Conservation (phyloP, 2,329 filamentous ascomycete species). For the Dactylellina leptospora region DNA sequence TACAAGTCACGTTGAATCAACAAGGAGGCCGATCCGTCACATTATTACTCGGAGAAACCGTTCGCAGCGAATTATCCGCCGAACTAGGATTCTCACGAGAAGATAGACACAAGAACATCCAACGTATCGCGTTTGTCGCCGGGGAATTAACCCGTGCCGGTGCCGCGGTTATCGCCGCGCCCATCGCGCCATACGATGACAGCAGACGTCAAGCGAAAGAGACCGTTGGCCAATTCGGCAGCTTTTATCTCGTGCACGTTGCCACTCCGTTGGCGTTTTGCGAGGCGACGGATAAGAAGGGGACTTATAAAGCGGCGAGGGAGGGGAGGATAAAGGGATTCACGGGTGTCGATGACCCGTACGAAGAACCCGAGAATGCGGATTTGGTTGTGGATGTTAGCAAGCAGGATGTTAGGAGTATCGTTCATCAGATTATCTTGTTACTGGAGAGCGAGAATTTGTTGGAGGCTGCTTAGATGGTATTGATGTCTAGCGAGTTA, state of each 20-base stretch:
- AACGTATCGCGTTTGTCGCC: slow-evolving; percentile 94
- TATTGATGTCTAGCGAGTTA: not conserved
- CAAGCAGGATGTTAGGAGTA: slow-evolving; percentile 87
- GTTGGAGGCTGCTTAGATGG: slow-evolving; percentile 67
- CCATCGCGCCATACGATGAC: slow-evolving; percentile 90
- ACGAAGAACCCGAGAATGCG: slow-evolving; percentile 82
- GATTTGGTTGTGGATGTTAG: slow-evolving; percentile 84
- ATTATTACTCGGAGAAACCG: slow-evolving; percentile 92
- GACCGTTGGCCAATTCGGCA: slow-evolving; percentile 84
- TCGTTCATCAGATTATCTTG: slow-evolving; percentile 95
- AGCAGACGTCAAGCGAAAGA: slow-evolving; percentile 81
- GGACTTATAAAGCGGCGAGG: slow-evolving; percentile 84
- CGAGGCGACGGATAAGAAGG: slow-evolving; percentile 93
- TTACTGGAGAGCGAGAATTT: slow-evolving; percentile 88
- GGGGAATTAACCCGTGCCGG: slow-evolving; percentile 92
- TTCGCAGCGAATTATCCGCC: slow-evolving; percentile 88
- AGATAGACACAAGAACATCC: slow-evolving; percentile 94
- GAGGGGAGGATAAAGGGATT: slow-evolving; percentile 95
- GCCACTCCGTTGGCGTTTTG: slow-evolving; percentile 89
- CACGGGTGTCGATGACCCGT: slow-evolving; percentile 97
- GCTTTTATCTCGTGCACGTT: slow-evolving; percentile 95
- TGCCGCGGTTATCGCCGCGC: slow-evolving; percentile 92
- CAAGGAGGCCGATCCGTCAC: slow-evolving; percentile 94
- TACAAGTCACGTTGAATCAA: slow-evolving; percentile 98
- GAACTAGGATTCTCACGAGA: slow-evolving; percentile 94